Evolutionary conservation across 2,329 filamentous ascomycete species (phyloP).

Genomic region (Didymella pinodella): DNA sequence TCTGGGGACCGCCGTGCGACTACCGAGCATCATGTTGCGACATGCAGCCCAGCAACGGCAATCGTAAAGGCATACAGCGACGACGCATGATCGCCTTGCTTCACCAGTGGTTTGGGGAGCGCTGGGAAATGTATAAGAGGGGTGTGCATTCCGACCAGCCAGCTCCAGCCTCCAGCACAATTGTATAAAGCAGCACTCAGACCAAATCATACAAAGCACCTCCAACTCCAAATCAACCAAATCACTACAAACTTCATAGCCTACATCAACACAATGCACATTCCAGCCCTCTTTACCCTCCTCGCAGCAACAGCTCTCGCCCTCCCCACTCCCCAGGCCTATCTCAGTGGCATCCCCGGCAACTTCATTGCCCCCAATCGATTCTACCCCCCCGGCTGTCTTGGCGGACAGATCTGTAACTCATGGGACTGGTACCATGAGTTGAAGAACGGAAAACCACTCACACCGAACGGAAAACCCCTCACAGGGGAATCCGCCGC

Average conservation of each 20-base stretch:
- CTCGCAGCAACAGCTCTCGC: constrained; percentile 18
- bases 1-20: constrained; percentile 18
- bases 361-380: background rate
- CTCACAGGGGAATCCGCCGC: background rate
- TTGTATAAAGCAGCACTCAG: background rate
- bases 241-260: background rate
- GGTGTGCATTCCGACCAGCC: constrained; percentile 14
- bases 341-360: background rate
- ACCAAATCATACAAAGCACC: background rate
- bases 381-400: background rate
- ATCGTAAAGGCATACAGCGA: background rate
- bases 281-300: constrained; percentile 15
- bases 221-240: no score
- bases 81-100: constrained; percentile 12
- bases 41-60: constrained; percentile 10
- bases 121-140: constrained; percentile 18
- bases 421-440: no score
- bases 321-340: background rate
- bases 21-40: constrained; percentile 1
- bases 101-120: background rate
- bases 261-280: constrained; percentile 19
- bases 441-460: background rate
- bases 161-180: constrained; percentile 11
- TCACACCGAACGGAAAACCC: background rate
- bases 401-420: background rate